Base-by-base conservation (phyloP, 352 stramenopile genomes). In the Phytophthora rubi region DNA sequence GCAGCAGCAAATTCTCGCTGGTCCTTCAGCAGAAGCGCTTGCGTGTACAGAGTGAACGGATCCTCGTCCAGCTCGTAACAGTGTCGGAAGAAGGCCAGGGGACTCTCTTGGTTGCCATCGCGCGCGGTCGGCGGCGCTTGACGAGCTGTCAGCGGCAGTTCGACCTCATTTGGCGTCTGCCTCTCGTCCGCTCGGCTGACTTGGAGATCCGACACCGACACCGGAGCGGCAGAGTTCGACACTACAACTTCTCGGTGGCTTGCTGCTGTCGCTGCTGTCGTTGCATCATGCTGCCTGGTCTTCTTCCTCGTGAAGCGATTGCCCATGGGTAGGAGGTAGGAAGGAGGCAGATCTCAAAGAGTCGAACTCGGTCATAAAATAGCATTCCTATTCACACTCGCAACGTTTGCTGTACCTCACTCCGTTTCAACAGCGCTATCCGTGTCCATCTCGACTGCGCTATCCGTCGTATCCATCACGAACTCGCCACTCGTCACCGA, bases 1-100 rank as follows among this genome's bases (percentile, higher is more conserved):
- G 71, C 76, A 23, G 65, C 59, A n/a, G 69, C 61, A 52, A 80
- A 87, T 10, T 82, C 58, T 18, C 59, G 62, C 6, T 68, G 58
- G 6, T 75, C 57, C 65, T 82, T 73, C 16, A 88, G 49, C 30
- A 85, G 47, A 61, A 91, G 68, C 16, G 83, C 81, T 18, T 82
- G 68, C 2, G 79, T 79, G 65, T 86, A 91, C 16, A 58, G 51
- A 47, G 72, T 58, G 44, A 73, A 82, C 9, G 75, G 54, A 8
- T 80, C 63, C 8, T 64, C 48, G 3, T 73, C 59, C 0, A 75
- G 63, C 53, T 16, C 39, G 63, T 68, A 62, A 45, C 59, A 65
- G 13, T 15, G 66, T 54, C 39, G 66, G 45, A 73, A 70, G 39
- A 85, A 80, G 33, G 61, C 61, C 10, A 82, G 53, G 5, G 70